These are phyloP conservation scores for Prototheca cutis DNA, from an alignment of 163 green algal species.

Conservation along the genomic window DNA sequence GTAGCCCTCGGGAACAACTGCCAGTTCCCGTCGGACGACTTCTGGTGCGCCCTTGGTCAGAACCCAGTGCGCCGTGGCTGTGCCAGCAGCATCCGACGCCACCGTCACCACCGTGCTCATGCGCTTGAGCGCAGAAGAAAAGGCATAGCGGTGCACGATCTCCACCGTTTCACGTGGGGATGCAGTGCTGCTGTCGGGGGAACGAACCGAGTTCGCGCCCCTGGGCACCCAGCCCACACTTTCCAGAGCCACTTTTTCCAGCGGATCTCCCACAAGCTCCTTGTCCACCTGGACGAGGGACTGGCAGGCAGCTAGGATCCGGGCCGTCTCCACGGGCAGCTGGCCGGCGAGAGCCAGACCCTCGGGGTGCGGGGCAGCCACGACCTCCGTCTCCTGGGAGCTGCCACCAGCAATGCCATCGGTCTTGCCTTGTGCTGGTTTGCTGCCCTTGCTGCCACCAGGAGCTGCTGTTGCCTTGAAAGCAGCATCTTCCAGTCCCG, in stretches of 20 bases:
- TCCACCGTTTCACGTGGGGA: constrained; percentile 28
- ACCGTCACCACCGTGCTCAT: constrained; percentile 71
- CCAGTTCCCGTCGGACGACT: constrained; percentile 60
- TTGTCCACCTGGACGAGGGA: constrained; percentile 46
- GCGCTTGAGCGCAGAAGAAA: constrained; percentile 84
- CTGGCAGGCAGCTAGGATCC: constrained; percentile 68
- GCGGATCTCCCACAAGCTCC: constrained; percentile 72
- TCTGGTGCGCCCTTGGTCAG: constrained; percentile 88
- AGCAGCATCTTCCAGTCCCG: constrained; percentile 4
- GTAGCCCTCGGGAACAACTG: constrained; percentile 57
- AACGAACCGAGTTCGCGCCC: constrained; percentile 13
- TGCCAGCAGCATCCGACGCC: constrained; percentile 21
- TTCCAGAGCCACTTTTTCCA: constrained; percentile 71
- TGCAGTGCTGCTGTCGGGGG: constrained; percentile 6
- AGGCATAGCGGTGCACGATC: constrained; percentile 83
- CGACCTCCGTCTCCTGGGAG: too few species aligned
- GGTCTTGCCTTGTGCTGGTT: too few species aligned
- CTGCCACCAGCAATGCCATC: too few species aligned
- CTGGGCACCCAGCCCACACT: constrained; percentile 31
- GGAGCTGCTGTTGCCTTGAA: too few species aligned
- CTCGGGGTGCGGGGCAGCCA: too few species aligned
- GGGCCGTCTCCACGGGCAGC: constrained; percentile 8
- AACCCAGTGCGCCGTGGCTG: constrained; percentile 26
- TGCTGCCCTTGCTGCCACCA: too few species aligned
- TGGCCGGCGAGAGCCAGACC: constrained; percentile 14